Evolutionary conservation across 2,329 filamentous ascomycete species (phyloP), one percentile per base, ranked within the genome.

Genomic region (Clarireedia paspali): DNA sequence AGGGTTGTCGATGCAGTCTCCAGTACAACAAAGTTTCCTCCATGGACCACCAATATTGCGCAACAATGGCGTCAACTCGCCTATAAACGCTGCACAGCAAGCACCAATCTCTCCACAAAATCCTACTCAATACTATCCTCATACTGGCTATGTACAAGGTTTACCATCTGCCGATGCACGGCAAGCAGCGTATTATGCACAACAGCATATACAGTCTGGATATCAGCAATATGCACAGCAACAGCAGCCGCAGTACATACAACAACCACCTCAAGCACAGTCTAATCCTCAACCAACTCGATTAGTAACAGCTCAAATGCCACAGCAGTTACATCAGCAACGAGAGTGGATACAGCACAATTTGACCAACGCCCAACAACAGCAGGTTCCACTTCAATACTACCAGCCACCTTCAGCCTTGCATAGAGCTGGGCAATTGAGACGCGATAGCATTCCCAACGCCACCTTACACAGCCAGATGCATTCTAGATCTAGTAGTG

Each of bases 1-100:
- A 48, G 55, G 57, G 3, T 55, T 63, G n/a, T 62, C 62, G 9
- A 63, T 64, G 60, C 54, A 61, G 10, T 66, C 64, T 2, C 64
- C 64, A 34, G 53, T 59, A 12, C 63, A 65, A 36, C 59, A 58
- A 50, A 47, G 46, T 17, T 59, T 60, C 14, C 59, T 47, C 23
- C 45, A 47, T 44, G n/a, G 45, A 23, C 34, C 55, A 26, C 47
- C 57, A 20, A 17, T 49, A 9, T 24, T 53, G 39, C 59, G 58
- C 24, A 60, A 49, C 47, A 60, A 56, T 53, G 53, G 20, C 47
- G 6, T 50, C 17, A 36, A 36, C n/a, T 34, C 46, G 5, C 36
- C 34, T 10, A 36, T 17, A 40, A 17, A 40, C 38, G 14, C 38
- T 6, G 12, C 38, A 10, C 14, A 40, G 27, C 55, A 48, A 26